Percentiles rank a stretch among this genome's conserved stretches.
Conservation (phyloP, 1,284 basidiomycete genomes). For the Moesziomyces sp. region DNA sequence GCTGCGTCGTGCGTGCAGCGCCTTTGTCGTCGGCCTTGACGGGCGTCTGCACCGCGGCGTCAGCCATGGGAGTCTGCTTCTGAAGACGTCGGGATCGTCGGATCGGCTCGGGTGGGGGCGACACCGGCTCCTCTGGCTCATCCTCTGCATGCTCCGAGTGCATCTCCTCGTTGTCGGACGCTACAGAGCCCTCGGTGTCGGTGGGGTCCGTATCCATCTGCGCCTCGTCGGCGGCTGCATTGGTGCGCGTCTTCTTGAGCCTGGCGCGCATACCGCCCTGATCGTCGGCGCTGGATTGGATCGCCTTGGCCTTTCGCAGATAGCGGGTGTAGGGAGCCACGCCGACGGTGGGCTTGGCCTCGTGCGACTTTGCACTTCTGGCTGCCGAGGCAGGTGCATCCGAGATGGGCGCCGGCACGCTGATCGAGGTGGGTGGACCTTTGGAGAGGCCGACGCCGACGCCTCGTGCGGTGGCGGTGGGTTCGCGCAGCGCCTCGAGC, state of each 20-base stretch:
- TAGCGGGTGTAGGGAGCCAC: constrained; percentile 59
- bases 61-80: constrained; percentile 19
- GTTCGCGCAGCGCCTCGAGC: constrained; percentile 67
- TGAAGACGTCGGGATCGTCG: constrained; percentile 36
- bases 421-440: constrained; percentile 27
- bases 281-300: constrained; percentile 14
- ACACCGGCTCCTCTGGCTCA: constrained; percentile 18
- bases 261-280: constrained; percentile 43
- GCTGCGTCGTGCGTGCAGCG: constrained; percentile 13
- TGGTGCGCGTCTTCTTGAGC: constrained; percentile 25
- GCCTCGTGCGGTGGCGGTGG: constrained; percentile 56
- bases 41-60: constrained; percentile 20
- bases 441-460: constrained; percentile 20
- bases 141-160: not conserved
- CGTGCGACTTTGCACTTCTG: constrained; percentile 6
- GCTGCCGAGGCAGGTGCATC: constrained; percentile 17
- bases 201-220: constrained; percentile 20
- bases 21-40: constrained; percentile 25
- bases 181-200: constrained; percentile 20
- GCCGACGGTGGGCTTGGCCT: constrained; percentile 18
- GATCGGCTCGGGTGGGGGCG: constrained; percentile 24
- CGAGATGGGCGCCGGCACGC: constrained; percentile 46
- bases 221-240: constrained; percentile 1
- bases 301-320: constrained; percentile 40
- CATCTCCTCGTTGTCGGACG: constrained; percentile 22